phyloP scores from a whole-genome alignment of 2,329 filamentous ascomycete genomes.

The Ceratocystis alfenasii region DNA sequence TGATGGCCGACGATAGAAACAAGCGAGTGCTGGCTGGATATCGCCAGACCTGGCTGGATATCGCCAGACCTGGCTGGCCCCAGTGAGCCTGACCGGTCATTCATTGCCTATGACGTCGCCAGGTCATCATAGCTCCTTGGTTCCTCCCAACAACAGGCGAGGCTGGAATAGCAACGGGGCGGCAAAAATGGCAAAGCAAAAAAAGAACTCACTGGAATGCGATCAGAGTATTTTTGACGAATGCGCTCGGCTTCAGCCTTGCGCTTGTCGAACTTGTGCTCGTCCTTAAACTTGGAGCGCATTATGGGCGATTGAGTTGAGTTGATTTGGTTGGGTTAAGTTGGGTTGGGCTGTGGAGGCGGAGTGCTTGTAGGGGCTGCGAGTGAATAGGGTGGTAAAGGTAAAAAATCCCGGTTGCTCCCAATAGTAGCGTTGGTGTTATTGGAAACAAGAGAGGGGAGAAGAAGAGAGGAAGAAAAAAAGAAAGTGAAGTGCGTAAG shows the following conservation, averaged over 20 bases:
- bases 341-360: not conserved
- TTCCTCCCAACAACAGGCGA: not conserved
- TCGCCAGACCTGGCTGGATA: no score
- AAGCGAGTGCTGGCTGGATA: no score
- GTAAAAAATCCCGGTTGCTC: not conserved
- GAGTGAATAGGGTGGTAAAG: not conserved
- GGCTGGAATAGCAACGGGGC: not conserved
- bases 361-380: not conserved
- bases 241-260: constrained; percentile 99
- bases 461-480: not conserved
- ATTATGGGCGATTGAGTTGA: constrained; percentile 43
- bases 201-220: constrained; percentile 71
- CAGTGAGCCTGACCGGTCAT: no score
- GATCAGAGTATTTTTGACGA: constrained; percentile 96
- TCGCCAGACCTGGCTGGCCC: no score
- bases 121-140: constrained; percentile 9
- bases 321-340: not conserved
- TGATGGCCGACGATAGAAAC: no score
- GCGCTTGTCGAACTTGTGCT: constrained; percentile 99
- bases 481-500: constrained; percentile 1
- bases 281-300: constrained; percentile 99
- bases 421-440: not conserved
- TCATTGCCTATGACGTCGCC: constrained; percentile 10
- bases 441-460: not conserved
- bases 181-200: constrained; percentile 16